These are phyloP conservation scores for Aspergillus ochraceus DNA, from an alignment of 2,329 filamentous ascomycete genomes.

Conservation along the genomic window DNA sequence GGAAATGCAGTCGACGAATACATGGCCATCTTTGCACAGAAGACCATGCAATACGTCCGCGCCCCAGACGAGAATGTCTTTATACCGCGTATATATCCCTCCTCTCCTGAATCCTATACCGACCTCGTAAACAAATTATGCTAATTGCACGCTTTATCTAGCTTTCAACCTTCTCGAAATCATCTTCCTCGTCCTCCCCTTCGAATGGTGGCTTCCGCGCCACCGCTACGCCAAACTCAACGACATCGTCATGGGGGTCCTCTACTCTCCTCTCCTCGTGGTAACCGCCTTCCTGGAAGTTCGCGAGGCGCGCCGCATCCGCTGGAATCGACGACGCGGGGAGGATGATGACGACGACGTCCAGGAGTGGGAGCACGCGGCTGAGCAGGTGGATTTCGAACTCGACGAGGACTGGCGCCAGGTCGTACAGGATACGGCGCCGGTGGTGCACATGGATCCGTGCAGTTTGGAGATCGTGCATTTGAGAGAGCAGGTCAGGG, in stretches of 20 bases:
- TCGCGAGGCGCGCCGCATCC: slow-evolving; percentile 64
- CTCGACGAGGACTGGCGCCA: slow-evolving; percentile 77
- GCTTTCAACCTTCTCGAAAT: slow-evolving; percentile 92
- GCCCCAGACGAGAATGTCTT: slow-evolving; percentile 98
- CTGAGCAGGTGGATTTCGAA: slow-evolving; percentile 71
- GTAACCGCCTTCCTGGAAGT: slow-evolving; percentile 74
- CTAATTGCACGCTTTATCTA: slow-evolving; percentile 16
- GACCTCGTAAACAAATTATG: not conserved
- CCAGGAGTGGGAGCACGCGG: slow-evolving; percentile 91
- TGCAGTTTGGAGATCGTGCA: slow-evolving; percentile 64
- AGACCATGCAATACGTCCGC: slow-evolving; percentile 94
- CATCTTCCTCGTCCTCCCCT: slow-evolving; percentile 71
- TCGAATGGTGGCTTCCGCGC: slow-evolving; percentile 94
- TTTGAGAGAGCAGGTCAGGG: slow-evolving; percentile 55
- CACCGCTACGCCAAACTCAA: slow-evolving; percentile 76
- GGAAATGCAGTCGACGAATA: slow-evolving; percentile 93
- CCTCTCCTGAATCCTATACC: not conserved
- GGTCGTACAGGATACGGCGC: slow-evolving; percentile 70
- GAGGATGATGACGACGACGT: slow-evolving; percentile 86
- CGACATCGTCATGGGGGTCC: slow-evolving; percentile 78
- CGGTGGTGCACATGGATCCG: slow-evolving; percentile 78
- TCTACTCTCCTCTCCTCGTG: slow-evolving; percentile 83
- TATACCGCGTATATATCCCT: slow-evolving; percentile 64
- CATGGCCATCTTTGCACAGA: slow-evolving; percentile 86
- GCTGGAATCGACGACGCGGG: slow-evolving; percentile 71